Base-by-base conservation (phyloP, 2,329 filamentous ascomycete genomes). In the Falciphora oryzae region DNA sequence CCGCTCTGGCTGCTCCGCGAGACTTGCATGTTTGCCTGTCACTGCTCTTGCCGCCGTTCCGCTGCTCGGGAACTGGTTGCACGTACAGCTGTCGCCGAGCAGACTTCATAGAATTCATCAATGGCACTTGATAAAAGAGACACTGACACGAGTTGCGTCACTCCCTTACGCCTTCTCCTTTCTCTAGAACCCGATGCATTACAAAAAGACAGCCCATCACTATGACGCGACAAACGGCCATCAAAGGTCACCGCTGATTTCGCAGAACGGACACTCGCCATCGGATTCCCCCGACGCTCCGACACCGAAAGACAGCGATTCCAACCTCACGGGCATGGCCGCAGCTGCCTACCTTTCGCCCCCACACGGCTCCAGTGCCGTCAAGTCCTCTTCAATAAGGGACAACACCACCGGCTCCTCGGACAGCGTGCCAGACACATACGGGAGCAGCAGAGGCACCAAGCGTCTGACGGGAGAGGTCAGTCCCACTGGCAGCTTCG, bases 361-460 rank as follows among this genome's bases (percentile, higher is more conserved):
- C 6, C 59, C 67, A 11, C 65, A 69, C 32, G 69, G 65, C 29
- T 70, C 70, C 50, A 71, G 75, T 31, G 66, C 65, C 50, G 64
- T 5, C 16, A 79, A 80, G 53, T 75, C 77, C 61, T 76, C 74
- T 57, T 78, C 78, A 64, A 71, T 78, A 61, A 77, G 77, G 63
- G 75, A 77, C 4, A 73, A 71, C 60, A 73, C 71, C 53, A 25
- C 44, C 22, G 78, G 75, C 67, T 78, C 79, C 16, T 74, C 77
- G n/a, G 81, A 84, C 64, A 79, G 78, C 70, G 68, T 80, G 18
- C 65, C 78, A 56, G 81, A 83, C 59, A 73, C 80, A 62, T 79
- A 81, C 69, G 70, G 66, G 7, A 64, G 66, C 14, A 63, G 60
- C 28, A 60, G 44, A 53, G 44, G 44, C 22, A 53, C 44, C 22